phyloP scores from a whole-genome alignment of 75 land plant species.

The Pinus tabuliformis region DNA sequence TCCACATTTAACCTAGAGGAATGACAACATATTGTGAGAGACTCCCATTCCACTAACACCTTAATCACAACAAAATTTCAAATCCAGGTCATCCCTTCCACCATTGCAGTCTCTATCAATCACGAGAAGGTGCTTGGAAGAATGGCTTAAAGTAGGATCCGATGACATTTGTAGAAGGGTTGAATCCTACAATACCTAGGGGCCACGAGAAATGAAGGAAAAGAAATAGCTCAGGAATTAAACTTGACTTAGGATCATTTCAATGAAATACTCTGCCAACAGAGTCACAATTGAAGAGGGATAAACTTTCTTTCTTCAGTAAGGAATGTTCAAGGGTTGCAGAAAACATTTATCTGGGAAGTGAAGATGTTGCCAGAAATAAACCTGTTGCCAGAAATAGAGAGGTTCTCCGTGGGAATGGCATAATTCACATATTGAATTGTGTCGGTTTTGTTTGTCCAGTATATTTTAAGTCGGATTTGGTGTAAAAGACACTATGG shows the following conservation, averaged over 20 bases:
- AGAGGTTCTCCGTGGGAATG: conserved; percentile 26
- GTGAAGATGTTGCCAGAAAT: too few species aligned
- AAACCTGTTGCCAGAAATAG: conserved; percentile 45
- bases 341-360: conserved; percentile 48
- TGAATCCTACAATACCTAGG: conserved; percentile 18
- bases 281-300: conserved; percentile 24
- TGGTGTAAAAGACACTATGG: conserved; percentile 59
- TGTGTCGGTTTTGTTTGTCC: conserved; percentile 59
- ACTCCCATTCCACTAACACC: too few species aligned
- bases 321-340: conserved; percentile 41
- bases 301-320: conserved; percentile 31
- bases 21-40: too few species aligned
- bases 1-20: too few species aligned
- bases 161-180: conserved; percentile 16
- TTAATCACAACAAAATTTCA: conserved; percentile 8
- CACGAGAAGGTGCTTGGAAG: conserved; percentile 16
- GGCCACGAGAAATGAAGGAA: conserved; percentile 8
- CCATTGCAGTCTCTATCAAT: conserved; percentile 26
- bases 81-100: conserved; percentile 14
- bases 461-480: conserved; percentile 37
- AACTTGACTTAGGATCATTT: conserved; percentile 32
- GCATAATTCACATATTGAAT: conserved; percentile 59
- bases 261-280: conserved; percentile 26
- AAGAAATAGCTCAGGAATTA: conserved; percentile 25
- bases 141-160: conserved; percentile 16